These are phyloP conservation scores for Senna tora DNA, from an alignment of 306 rosid genomes.

Conservation along the genomic window DNA sequence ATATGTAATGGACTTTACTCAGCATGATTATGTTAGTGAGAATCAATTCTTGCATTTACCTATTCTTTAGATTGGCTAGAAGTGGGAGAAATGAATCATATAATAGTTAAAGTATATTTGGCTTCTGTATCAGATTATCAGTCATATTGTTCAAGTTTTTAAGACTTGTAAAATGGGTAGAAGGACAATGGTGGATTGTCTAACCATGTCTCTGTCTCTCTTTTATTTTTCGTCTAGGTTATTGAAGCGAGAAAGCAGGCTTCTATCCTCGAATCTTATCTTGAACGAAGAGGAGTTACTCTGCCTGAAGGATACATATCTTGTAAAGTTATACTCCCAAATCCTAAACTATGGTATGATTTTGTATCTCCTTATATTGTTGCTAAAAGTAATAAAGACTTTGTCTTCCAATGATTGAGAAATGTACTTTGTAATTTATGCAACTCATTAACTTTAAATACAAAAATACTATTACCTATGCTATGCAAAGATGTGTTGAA, in stretches of 20 bases:
- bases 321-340: slow-evolving; percentile 83
- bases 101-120: not conserved
- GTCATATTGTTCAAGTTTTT: not conserved
- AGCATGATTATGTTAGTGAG: not conserved
- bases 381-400: not conserved
- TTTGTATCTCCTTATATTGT: slow-evolving; percentile 16
- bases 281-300: slow-evolving; percentile 86
- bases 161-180: not conserved
- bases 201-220: slow-evolving; percentile 4
- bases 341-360: slow-evolving; percentile 79
- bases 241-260: slow-evolving; percentile 67
- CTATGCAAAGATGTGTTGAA: not conserved
- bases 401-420: not conserved
- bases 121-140: not conserved
- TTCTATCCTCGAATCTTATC: slow-evolving; percentile 81
- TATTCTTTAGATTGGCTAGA: too few relatives aligned
- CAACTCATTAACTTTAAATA: not conserved
- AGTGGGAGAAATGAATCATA: too few relatives aligned
- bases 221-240: slow-evolving; percentile 53
- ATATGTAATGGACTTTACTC: not conserved
- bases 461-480: not conserved
- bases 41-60: too few relatives aligned
- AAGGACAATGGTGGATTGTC: slow-evolving; percentile 14
- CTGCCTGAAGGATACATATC: slow-evolving; percentile 73
- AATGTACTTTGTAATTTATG: not conserved